These are phyloP conservation scores for Eucalyptus victrix DNA, from an alignment of 345 rosid genomes.

Conservation along the genomic window DNA sequence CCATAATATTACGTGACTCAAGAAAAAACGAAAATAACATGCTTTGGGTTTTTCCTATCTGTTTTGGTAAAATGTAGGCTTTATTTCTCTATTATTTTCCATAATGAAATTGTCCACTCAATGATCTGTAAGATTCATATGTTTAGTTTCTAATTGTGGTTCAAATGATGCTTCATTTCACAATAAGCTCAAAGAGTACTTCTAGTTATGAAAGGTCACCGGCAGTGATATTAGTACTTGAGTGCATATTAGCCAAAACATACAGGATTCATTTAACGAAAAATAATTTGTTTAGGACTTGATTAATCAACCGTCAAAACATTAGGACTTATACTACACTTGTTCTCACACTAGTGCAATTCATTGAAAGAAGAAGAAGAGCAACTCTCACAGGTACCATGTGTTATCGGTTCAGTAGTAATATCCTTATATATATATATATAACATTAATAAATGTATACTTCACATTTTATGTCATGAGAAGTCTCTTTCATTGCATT, in stretches of 20 bases:
- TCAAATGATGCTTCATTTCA: not conserved
- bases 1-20: not conserved
- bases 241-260: not conserved
- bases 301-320: no score
- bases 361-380: not conserved
- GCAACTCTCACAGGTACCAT: not conserved
- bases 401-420: not conserved
- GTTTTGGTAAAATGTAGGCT: not conserved
- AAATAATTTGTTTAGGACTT: not conserved
- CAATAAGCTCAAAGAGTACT: not conserved
- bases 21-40: not conserved
- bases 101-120: not conserved
- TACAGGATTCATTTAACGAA: not conserved
- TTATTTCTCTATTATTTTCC: not conserved
- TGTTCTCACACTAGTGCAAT: not conserved
- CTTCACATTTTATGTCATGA: not conserved
- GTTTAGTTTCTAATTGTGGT: not conserved
- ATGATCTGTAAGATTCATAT: not conserved
- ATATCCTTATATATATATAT: not conserved
- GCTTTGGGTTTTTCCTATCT: not conserved
- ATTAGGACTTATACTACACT: not conserved
- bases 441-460: not conserved
- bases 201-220: not conserved
- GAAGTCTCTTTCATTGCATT: not conserved
- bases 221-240: not conserved